Evolutionary conservation across 2,329 filamentous ascomycete genomes (phyloP).

Genomic region (Fusarium xylarioides): DNA sequence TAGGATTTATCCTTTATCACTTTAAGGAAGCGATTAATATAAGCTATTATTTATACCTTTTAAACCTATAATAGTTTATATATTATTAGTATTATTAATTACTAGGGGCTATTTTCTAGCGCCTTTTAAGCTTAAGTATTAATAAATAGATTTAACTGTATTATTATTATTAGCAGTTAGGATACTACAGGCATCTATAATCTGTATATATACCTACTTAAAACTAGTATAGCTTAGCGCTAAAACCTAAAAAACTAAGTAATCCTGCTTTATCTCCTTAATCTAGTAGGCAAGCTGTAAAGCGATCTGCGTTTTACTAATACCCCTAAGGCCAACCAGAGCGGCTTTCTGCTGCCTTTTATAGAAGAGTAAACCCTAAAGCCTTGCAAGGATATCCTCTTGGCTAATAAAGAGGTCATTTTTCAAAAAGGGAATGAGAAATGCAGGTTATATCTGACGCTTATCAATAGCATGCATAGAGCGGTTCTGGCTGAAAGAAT

Average conservation of each 20-base stretch:
- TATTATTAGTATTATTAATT: not conserved
- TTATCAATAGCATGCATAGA: rapidly evolving
- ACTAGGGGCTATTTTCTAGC: not conserved
- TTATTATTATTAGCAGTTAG: rapidly evolving
- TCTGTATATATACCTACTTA: not conserved
- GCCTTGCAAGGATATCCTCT: rapidly evolving
- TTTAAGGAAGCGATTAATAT: not conserved
- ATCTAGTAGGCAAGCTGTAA: not conserved
- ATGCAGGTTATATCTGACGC: rapidly evolving
- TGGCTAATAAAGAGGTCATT: not conserved
- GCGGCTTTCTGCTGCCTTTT: rapidly evolving
- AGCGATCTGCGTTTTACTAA: not conserved
- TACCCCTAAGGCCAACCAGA: not conserved
- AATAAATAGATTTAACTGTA: rapidly evolving
- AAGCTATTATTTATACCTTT: rapidly evolving
- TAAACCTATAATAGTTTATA: not conserved
- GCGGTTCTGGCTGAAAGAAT: rapidly evolving
- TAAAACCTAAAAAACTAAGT: not conserved
- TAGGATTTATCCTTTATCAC: not conserved
- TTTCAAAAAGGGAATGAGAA: not conserved
- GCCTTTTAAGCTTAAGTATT: not conserved
- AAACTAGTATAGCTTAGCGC: not conserved
- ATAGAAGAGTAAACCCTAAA: rapidly evolving
- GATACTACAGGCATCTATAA: not conserved
- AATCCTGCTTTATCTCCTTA: rapidly evolving